phyloP scores from a whole-genome alignment of 306 rosid genomes.

The Trifolium dubium region DNA sequence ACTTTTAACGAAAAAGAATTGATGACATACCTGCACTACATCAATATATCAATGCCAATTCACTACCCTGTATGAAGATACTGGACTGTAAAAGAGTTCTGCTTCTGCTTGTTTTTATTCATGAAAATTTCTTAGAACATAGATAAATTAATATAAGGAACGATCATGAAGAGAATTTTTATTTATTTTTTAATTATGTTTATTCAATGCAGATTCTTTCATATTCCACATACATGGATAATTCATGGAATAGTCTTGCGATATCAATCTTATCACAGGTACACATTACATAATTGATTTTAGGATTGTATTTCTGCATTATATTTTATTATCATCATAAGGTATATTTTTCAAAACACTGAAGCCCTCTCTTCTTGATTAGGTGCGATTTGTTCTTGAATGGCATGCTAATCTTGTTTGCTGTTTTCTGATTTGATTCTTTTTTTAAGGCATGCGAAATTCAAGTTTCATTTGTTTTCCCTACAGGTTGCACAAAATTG shows the following conservation, averaged over 20 bases:
- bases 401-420: conserved; percentile 30
- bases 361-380: conserved; percentile 17
- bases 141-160: conserved; percentile 35
- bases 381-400: conserved; percentile 28
- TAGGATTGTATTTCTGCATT: conserved; percentile 31
- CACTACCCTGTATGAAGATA: conserved; percentile 27
- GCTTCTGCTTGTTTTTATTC: conserved; percentile 36
- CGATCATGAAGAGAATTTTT: conserved; percentile 23
- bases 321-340: conserved; percentile 23
- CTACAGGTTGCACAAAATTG: conserved; percentile 82
- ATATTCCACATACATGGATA: conserved; percentile 76
- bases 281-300: conserved; percentile 34
- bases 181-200: conserved; percentile 29
- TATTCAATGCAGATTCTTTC: conserved; percentile 75
- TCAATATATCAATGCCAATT: conserved; percentile 26
- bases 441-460: conserved; percentile 29
- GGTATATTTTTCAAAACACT: conserved; percentile 16
- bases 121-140: conserved; percentile 14
- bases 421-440: conserved; percentile 24
- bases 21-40: conserved; percentile 21
- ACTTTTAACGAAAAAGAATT: conserved; percentile 10
- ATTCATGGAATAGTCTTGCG: conserved; percentile 80
- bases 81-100: conserved; percentile 16
- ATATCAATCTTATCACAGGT: conserved; percentile 83
- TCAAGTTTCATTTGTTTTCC: conserved; percentile 48